Base-by-base conservation (phyloP, 768 basidiomycete genomes). In the Kwoniella mangroviensis region DNA sequence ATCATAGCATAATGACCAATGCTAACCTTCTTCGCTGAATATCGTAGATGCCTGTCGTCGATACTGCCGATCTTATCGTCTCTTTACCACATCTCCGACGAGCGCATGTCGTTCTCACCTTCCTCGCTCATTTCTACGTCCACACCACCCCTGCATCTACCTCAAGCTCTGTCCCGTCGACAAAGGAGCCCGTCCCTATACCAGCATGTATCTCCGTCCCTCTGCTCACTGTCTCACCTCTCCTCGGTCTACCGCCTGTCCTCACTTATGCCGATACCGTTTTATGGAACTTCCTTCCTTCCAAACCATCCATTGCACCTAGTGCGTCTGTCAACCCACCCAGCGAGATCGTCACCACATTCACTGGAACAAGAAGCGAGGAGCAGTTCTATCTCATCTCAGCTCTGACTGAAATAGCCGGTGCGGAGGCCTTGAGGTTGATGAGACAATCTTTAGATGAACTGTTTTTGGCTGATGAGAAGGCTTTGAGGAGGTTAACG, bases 231-330 rank as follows among this genome's bases (percentile, higher is more conserved):
- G 87, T 93, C 17, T 91, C 88, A 24, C 81, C 85, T 0, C 84
- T 90, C 55, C 88, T 97, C 11, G 89, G 91, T 65, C 84, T 97
- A 1, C 94, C 95, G 0, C 93, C 95, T 0, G 85, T 96, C 51
- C 86, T 94, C 67, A 97, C 94, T 3, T 97, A 94, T 80, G 90
- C 94, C 11, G 94, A 96, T 80, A 90, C 90, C 34, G 94, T 97
- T 9, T 87, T 97, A 28, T 97, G 94, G 84, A 96, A 96, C 81
- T 86, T 82, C 63, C 75, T 73, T 24, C 76, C 82, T 7, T n/a
- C 43, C 41, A 66, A 78, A 54, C 76, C 79, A 3, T n/a, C 66
- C 24, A 19, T 55, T 6, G 52, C 75, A 11, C 75, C 78, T 6
- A 70, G 77, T 41, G 55, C 68, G 19, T 21, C 49, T 12, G 22